A percentile compares a stretch with the other conserved stretches of the same genome.
Conservation (phyloP, 306 rosid species). For the Lathyrus oleraceus region DNA sequence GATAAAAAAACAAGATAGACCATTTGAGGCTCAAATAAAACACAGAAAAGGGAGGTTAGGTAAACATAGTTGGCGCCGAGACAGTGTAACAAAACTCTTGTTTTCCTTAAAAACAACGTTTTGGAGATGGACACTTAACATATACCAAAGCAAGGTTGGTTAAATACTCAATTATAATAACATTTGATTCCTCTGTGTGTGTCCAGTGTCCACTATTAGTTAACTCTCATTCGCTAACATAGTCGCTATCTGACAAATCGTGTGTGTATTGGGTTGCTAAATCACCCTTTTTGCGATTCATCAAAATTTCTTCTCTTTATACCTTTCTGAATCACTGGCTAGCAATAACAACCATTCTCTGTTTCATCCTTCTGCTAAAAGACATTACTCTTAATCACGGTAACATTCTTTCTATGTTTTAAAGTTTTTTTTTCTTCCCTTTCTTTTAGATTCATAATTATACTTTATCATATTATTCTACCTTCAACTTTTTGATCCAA, state of each 20-base stretch:
- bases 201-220: background rate
- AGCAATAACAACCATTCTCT: background rate
- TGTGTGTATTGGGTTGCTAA: background rate
- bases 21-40: no score
- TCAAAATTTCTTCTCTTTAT: background rate
- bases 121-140: background rate
- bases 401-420: slow-evolving; percentile 5
- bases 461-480: slow-evolving; percentile 16
- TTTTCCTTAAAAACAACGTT: background rate
- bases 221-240: background rate
- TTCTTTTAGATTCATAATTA: background rate
- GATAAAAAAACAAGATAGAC: no score
- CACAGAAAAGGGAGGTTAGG: background rate
- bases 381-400: slow-evolving; percentile 18
- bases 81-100: background rate
- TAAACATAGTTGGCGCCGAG: background rate
- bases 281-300: slow-evolving; percentile 9
- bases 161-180: background rate
- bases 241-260: slow-evolving; percentile 23
- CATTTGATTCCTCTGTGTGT: background rate
- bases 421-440: background rate
- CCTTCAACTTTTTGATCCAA: slow-evolving; percentile 11
- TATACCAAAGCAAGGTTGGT: background rate
- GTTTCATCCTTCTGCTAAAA: background rate
- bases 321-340: background rate